A percentile compares a stretch with the other conserved stretches of the same genome.
phyloP scores from a whole-genome alignment of 139 green algal species.

The Tetradesmus obliquus region DNA sequence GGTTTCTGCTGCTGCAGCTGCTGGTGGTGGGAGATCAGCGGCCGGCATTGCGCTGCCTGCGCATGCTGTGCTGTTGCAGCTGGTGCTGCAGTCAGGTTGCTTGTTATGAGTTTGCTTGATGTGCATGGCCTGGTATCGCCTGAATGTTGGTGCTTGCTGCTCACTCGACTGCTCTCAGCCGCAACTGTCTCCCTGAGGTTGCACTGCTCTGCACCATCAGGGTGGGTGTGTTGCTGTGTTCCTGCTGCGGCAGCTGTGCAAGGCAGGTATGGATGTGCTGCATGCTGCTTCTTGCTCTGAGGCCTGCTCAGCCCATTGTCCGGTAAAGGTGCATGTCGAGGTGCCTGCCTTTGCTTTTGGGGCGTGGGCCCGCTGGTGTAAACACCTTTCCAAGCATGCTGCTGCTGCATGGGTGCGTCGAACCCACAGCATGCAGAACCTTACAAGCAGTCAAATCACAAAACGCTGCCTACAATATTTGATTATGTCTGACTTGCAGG shows the following conservation, averaged over 20 bases:
- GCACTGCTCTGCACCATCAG: background rate
- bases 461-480: too few relatives aligned
- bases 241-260: background rate
- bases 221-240: background rate
- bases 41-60: background rate
- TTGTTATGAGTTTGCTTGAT: background rate
- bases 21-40: background rate
- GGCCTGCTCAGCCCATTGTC: background rate
- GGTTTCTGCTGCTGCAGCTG: background rate
- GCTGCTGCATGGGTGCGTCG: background rate
- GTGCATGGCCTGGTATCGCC: background rate
- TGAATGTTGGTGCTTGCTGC: background rate
- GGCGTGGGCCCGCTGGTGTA: background rate
- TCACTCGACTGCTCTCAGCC: background rate
- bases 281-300: background rate
- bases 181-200: background rate
- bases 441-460: too few relatives aligned
- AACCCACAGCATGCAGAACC: too few relatives aligned
- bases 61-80: background rate
- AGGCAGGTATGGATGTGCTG: too few relatives aligned
- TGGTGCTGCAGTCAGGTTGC: background rate
- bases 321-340: too few relatives aligned
- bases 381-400: background rate
- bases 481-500: too few relatives aligned
- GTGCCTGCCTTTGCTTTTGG: background rate